Evolutionary conservation across 257 asterid species (phyloP).

Genomic region (Knoxia roxburghii): DNA sequence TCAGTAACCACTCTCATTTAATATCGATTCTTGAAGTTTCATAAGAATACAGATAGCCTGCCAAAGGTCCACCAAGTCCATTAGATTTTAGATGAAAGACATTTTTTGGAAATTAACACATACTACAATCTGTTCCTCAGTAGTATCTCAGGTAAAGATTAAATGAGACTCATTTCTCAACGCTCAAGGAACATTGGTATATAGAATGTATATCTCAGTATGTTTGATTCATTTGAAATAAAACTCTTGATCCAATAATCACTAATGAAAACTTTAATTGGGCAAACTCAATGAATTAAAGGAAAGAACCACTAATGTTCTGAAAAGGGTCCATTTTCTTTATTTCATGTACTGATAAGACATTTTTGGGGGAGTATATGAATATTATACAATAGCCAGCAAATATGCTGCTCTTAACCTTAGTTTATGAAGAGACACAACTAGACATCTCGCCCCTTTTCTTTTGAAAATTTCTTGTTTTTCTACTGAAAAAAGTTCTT

Average conservation of each 20-base stretch:
- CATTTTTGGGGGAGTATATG: background rate
- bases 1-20: too few species aligned
- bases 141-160: background rate
- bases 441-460: background rate
- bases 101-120: background rate
- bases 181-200: background rate
- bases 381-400: background rate
- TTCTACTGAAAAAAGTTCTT: background rate
- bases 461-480: background rate
- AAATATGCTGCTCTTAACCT: background rate
- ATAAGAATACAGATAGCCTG: background rate
- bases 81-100: background rate
- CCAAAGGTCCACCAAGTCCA: background rate
- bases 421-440: too few species aligned
- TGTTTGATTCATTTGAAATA: background rate
- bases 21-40: too few species aligned
- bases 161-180: background rate
- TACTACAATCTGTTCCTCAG: background rate
- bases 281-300: background rate
- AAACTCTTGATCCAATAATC: background rate
- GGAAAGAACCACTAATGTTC: background rate
- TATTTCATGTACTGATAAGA: background rate
- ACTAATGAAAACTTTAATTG: background rate
- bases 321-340: background rate
- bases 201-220: background rate